Evolutionary conservation across 2,329 filamentous ascomycete genomes (phyloP).

Genomic region (Aspergillus tubingensis): DNA sequence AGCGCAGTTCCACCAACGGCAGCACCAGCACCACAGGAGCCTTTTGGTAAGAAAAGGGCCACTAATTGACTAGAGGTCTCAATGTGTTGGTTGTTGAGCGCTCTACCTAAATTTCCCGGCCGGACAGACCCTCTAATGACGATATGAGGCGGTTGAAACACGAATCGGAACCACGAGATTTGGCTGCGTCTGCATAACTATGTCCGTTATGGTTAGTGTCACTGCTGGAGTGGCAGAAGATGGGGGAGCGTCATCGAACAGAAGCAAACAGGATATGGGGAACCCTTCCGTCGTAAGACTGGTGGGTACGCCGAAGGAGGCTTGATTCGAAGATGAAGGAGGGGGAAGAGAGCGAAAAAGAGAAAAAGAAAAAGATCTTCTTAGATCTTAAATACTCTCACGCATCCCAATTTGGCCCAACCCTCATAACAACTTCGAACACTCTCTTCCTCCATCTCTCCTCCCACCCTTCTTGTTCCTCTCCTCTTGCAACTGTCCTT

Average conservation of each 20-base stretch:
- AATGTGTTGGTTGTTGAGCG: constrained; percentile 1
- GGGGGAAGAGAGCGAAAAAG: constrained; percentile 7
- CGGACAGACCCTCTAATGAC: constrained; percentile 11
- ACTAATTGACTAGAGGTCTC: background rate
- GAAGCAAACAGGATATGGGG: constrained; percentile 12
- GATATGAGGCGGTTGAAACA: constrained; percentile 3
- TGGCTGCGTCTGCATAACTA: background rate
- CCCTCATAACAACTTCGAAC: background rate
- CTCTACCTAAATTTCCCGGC: constrained; percentile 1
- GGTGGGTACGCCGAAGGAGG: constrained; percentile 11
- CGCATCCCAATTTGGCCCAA: constrained; percentile 5
- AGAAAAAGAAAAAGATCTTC: background rate
- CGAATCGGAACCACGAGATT: constrained; percentile 4
- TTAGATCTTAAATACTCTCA: constrained; percentile 14
- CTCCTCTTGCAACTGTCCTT: background rate
- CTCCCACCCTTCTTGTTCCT: background rate
- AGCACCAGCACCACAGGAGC: constrained; percentile 9
- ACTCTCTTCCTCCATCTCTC: constrained; percentile 1
- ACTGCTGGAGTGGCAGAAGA: constrained; percentile 5
- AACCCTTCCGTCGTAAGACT: constrained; percentile 7
- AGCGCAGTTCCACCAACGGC: background rate
- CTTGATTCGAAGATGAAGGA: constrained; percentile 2
- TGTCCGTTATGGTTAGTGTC: constrained; percentile 6
- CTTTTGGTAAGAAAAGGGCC: background rate
- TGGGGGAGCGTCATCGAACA: background rate